Conservation (phyloP, 2,329 filamentous ascomycete genomes). For the Ceratocystiopsis brevicomis region DNA sequence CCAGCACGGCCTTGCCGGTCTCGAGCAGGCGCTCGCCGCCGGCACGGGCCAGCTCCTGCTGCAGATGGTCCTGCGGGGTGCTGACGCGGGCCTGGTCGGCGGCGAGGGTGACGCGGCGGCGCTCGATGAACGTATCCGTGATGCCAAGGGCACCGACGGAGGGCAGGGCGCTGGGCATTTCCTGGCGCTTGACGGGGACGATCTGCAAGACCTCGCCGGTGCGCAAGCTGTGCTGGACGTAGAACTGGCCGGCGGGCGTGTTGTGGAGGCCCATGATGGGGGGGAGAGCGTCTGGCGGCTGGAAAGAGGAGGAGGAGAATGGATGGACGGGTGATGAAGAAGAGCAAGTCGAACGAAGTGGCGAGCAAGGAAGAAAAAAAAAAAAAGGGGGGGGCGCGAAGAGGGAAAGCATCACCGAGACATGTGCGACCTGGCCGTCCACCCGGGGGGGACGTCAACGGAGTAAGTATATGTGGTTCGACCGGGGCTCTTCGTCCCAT, state of each 20-base stretch:
- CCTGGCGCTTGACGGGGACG: conserved; percentile 6
- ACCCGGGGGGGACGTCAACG: too few species aligned
- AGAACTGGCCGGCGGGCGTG: conserved; percentile 8
- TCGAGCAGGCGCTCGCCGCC: conserved; percentile 8
- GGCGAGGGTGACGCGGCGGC: conserved; percentile 6
- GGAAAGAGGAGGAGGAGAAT: too few species aligned
- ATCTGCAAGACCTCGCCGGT: conserved; percentile 9
- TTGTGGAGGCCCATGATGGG: conserved; percentile 7
- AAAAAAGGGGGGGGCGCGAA: too few species aligned
- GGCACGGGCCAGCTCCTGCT: conserved; percentile 5
- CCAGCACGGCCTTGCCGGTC: conserved; percentile 7
- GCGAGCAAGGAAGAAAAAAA: too few species aligned
- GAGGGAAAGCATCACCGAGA: too few species aligned
- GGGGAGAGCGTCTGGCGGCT: too few species aligned
- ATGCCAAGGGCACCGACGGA: conserved; percentile 8
- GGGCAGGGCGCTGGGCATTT: conserved; percentile 6
- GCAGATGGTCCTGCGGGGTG: conserved; percentile 6
- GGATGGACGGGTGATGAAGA: too few species aligned
- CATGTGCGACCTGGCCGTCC: too few species aligned
- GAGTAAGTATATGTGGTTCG: too few species aligned
- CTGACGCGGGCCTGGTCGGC: conserved; percentile 4
- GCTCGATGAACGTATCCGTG: conserved; percentile 8
- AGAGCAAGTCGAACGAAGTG: too few species aligned
- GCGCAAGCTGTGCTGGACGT: conserved; percentile 7
- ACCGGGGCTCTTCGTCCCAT: too few species aligned